These are phyloP conservation scores for Didymella pomorum DNA, from an alignment of 2,329 filamentous ascomycete genomes.

Conservation along the genomic window DNA sequence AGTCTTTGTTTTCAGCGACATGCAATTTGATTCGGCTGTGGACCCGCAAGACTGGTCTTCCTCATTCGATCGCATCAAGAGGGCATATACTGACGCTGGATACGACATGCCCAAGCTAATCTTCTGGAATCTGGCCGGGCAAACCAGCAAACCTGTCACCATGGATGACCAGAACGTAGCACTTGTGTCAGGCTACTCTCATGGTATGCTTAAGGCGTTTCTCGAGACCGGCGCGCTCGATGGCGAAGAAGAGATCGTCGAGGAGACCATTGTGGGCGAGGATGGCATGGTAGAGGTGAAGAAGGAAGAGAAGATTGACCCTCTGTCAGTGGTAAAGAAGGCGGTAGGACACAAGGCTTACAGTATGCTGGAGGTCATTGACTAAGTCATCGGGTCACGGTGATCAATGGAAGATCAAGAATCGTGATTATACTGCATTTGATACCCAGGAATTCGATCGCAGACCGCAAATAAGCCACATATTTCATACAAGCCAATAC, in stretches of 20 bases:
- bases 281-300: conserved; percentile 41
- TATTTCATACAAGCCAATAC: background rate
- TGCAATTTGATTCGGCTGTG: background rate
- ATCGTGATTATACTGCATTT: background rate
- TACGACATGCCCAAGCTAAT: conserved; percentile 7
- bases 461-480: background rate
- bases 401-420: background rate
- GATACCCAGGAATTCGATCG: background rate
- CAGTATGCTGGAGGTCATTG: conserved; percentile 62
- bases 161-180: conserved; percentile 57
- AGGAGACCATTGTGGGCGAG: conserved; percentile 46
- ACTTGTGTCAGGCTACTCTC: conserved; percentile 65
- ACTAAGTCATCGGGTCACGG: background rate
- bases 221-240: conserved; percentile 60
- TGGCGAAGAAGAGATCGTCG: conserved; percentile 51
- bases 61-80: background rate
- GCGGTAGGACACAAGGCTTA: conserved; percentile 64
- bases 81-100: background rate
- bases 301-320: conserved; percentile 56
- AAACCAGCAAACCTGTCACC: conserved; percentile 60
- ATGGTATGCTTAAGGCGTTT: conserved; percentile 66
- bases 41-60: background rate
- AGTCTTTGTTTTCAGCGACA: background rate
- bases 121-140: conserved; percentile 18
- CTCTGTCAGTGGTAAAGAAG: conserved; percentile 58